Evolutionary conservation across 495 filamentous ascomycete genomes (phyloP).

Genomic region (Aspergillus coremiiformis): DNA sequence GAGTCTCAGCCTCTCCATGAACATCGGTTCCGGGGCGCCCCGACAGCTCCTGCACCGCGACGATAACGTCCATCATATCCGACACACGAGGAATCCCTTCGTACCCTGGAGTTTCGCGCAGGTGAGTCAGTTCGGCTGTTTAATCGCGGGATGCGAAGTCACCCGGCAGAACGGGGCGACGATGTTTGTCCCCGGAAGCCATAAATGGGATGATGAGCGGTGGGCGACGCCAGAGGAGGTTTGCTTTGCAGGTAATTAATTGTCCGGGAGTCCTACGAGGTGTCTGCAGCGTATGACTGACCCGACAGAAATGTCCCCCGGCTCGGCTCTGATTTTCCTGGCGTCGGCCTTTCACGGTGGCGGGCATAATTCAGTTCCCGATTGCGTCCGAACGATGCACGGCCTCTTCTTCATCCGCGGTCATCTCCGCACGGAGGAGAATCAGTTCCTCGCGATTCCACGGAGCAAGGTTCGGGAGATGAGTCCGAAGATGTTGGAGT

Average conservation of each 20-base stretch:
- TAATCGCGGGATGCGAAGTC: conserved; percentile 11
- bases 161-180: conserved; percentile 12
- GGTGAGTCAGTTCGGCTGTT: conserved; percentile 11
- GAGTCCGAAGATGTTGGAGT: conserved; percentile 17
- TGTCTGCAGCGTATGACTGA: neutral
- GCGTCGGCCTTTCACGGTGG: conserved; percentile 22
- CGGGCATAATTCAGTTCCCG: conserved; percentile 24
- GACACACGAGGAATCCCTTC: conserved; percentile 1
- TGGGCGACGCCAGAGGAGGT: conserved; percentile 12
- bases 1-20: conserved; percentile 18
- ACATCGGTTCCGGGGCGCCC: conserved; percentile 20
- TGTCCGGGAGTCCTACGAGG: too few species aligned
- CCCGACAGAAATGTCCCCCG: conserved; percentile 19
- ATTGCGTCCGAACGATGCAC: conserved; percentile 18
- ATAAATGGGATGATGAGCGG: conserved; percentile 12
- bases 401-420: conserved; percentile 27
- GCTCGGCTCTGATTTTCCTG: conserved; percentile 28
- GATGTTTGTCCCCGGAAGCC: conserved; percentile 15
- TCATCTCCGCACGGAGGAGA: conserved; percentile 28
- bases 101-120: conserved; percentile 6
- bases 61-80: conserved; percentile 18
- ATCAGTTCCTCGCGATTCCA: conserved; percentile 30
- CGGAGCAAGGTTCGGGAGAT: conserved; percentile 24
- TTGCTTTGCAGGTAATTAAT: conserved; percentile 17
- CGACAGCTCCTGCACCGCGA: conserved; percentile 26